A percentile compares a stretch with the other conserved stretches of the same genome.
phyloP scores from a whole-genome alignment of 129 eudicot species.

The Arctium minus region DNA sequence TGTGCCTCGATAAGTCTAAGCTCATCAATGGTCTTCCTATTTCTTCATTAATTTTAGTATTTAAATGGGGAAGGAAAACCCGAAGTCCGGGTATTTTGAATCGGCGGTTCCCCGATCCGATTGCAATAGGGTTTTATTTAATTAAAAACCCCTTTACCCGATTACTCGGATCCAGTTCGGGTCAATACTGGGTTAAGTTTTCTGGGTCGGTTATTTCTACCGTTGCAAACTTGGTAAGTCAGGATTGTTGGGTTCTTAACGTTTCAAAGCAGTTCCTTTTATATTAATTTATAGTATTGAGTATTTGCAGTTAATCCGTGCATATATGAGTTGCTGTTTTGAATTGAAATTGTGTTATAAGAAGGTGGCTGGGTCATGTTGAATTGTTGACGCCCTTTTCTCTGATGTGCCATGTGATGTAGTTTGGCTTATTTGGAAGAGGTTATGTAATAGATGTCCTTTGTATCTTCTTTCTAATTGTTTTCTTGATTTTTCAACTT shows the following conservation, averaged over 20 bases:
- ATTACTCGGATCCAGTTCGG: slow-evolving; percentile 24
- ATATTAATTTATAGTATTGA: neutral
- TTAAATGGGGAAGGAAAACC: slow-evolving; percentile 3
- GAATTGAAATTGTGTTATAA: slow-evolving; percentile 1
- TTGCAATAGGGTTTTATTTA: slow-evolving; percentile 8
- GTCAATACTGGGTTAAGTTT: slow-evolving; percentile 6
- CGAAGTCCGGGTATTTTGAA: slow-evolving; percentile 21
- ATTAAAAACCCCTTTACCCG: slow-evolving; percentile 18
- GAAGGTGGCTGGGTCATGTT: neutral
- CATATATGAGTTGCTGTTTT: neutral
- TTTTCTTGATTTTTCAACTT: neutral
- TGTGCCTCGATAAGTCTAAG: neutral
- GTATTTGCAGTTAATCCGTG: neutral
- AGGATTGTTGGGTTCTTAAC: neutral
- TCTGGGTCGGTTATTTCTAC: slow-evolving; percentile 11
- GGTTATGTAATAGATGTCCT: neutral
- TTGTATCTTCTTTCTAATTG: neutral
- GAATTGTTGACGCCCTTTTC: neutral
- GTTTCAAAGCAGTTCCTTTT: neutral
- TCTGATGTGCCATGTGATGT: neutral
- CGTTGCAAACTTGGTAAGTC: neutral
- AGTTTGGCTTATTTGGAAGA: neutral
- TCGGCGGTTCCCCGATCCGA: slow-evolving; percentile 30
- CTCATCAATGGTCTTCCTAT: neutral
- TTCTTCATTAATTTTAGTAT: neutral